Base-by-base conservation (phyloP, 495 filamentous ascomycete genomes). In the Daldinia caldariorum region DNA sequence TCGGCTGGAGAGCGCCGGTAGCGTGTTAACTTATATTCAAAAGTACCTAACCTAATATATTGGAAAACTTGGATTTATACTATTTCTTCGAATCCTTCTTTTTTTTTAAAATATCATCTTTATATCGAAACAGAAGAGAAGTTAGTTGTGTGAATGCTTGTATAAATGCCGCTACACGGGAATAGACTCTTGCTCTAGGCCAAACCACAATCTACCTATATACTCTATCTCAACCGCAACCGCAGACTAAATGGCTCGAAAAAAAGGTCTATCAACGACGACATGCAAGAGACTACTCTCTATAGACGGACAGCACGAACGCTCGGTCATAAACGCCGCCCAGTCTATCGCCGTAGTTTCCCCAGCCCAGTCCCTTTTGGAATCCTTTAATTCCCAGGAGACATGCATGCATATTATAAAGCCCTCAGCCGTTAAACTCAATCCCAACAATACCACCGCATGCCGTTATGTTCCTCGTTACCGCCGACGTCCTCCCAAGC, bases 251-350 rank as follows among this genome's bases (percentile, higher is more conserved):
- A 66, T 18, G 61, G 38, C 26, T 58, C 41, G 69, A 45, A 67
- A 47, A 47, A 47, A 34, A 67, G 67, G 39, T 49, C 14, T 43
- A 57, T 26, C 49, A 3, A 66, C 50, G 31, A 38, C 37, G 43
- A 50, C 43, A 12, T 56, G 13, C 62, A 51, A 49, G 22, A 53
- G 32, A 67, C 59, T 34, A 3, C 22, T 31, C 35, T 38, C 35
- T 39, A 51, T 39, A 50, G 58, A 50, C 56, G 49, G 60, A 49
- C 41, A 20, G 49, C 34, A 50, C 58, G 60, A 60, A 61, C 38
- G 39, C 57, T 61, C 58, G 45, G 37, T 62, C 55, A 55, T 26
- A 63, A 62, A 71, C 68, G 63, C 58, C 68, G 58, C 58, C 68
- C 57, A 55, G 51, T 62, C 68, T 59, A 66, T 59, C 51, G 39